phyloP scores from a whole-genome alignment of 441 rosid genomes.

The Macaranga tanarius region DNA sequence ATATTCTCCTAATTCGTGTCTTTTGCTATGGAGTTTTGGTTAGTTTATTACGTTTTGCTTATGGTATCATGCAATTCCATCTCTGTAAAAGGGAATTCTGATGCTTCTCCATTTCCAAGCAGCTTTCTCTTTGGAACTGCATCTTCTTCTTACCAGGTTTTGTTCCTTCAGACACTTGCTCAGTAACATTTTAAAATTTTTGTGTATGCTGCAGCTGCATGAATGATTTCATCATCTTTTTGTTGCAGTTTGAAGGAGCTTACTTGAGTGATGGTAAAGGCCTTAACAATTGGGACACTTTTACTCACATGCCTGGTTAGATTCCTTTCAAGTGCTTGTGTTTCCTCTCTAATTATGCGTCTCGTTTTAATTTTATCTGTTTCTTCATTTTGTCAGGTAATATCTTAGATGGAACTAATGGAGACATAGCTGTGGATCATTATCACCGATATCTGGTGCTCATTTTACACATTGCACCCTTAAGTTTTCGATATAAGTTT shows the following conservation, averaged over 20 bases:
- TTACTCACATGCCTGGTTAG: slow-evolving; percentile 54
- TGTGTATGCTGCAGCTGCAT: not conserved
- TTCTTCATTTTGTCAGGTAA: slow-evolving; percentile 33
- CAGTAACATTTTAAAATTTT: not conserved
- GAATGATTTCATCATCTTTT: not conserved
- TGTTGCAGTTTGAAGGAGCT: slow-evolving; percentile 68
- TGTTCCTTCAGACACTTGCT: not conserved
- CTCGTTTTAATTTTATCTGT: not conserved
- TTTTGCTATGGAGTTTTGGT: slow-evolving; percentile 26
- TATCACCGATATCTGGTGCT: slow-evolving; percentile 55
- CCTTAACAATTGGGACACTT: slow-evolving; percentile 65
- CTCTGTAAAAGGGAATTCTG: no score
- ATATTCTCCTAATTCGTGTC: not conserved
- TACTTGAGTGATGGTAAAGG: slow-evolving; percentile 64
- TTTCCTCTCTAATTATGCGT: not conserved
- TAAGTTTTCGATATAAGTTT: not conserved
- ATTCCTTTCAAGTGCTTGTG: not conserved
- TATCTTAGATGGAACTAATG: slow-evolving; percentile 55
- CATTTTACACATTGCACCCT: not conserved
- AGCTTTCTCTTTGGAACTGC: slow-evolving; percentile 73
- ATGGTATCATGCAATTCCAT: slow-evolving; percentile 23
- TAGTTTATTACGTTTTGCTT: slow-evolving; percentile 8
- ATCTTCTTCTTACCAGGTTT: slow-evolving; percentile 75
- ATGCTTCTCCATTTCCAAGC: slow-evolving; percentile 38
- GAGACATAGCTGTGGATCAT: slow-evolving; percentile 59